Evolutionary conservation across 345 rosid species (phyloP).

Genomic region (Gossypium longicalyx): DNA sequence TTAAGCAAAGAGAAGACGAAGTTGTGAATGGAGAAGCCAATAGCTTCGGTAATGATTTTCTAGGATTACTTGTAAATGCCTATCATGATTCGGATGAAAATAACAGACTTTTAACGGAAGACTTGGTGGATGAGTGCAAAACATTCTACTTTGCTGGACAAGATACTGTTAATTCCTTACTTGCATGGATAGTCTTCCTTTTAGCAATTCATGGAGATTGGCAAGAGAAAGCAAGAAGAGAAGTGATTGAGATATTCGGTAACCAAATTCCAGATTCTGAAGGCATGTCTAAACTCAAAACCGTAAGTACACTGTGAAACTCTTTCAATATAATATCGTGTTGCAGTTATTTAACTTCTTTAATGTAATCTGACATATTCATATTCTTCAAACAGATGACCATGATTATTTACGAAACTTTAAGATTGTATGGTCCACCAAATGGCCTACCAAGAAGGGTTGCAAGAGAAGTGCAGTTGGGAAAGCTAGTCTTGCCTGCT

Average conservation of each 20-base stretch:
- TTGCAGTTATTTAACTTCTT: background rate
- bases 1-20: background rate
- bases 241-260: background rate
- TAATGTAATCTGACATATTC: background rate
- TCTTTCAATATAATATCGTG: too few species aligned
- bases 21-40: background rate
- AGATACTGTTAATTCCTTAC: background rate
- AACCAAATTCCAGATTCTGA: background rate
- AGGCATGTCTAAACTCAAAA: background rate
- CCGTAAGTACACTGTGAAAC: background rate
- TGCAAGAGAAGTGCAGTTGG: background rate
- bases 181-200: background rate
- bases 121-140: background rate
- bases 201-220: background rate
- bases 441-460: background rate
- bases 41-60: background rate
- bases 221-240: background rate
- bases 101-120: background rate
- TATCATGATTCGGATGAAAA: background rate
- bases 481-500: background rate
- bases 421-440: background rate
- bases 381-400: background rate
- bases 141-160: background rate
- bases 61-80: background rate
- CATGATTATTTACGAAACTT: background rate